These are phyloP conservation scores for Monilinia aucupariae DNA, from an alignment of 2,329 filamentous ascomycete species.

Conservation along the genomic window DNA sequence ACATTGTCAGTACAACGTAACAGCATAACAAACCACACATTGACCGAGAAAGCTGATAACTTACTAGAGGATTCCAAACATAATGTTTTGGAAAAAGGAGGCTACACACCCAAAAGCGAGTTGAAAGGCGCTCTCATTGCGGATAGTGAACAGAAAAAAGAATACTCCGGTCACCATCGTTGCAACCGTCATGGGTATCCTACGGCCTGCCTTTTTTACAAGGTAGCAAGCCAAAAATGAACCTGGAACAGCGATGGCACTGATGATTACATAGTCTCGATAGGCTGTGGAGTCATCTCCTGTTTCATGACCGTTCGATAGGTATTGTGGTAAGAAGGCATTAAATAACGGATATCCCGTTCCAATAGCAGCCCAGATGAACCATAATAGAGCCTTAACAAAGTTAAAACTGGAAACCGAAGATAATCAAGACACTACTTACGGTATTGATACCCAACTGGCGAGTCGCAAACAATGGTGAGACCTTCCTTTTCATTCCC, in stretches of 20 bases:
- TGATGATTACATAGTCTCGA: constrained; percentile 78
- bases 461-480: constrained; percentile 56
- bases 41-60: background rate
- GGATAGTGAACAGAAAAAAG: constrained; percentile 60
- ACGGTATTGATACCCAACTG: constrained; percentile 47
- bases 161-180: constrained; percentile 65
- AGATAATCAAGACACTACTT: background rate
- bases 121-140: constrained; percentile 51
- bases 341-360: constrained; percentile 88
- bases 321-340: constrained; percentile 82
- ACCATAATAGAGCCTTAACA: constrained; percentile 53
- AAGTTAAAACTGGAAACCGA: background rate
- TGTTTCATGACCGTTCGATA: constrained; percentile 50
- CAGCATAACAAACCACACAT: background rate
- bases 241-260: constrained; percentile 70
- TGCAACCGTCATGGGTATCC: constrained; percentile 63
- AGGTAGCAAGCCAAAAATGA: constrained; percentile 68
- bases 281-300: constrained; percentile 51
- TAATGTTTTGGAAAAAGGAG: constrained; percentile 69
- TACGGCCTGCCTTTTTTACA: constrained; percentile 66
- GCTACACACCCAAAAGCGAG: constrained; percentile 63
- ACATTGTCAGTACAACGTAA: background rate
- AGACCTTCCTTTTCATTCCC: constrained; percentile 55
- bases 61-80: constrained; percentile 67
- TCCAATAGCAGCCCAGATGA: constrained; percentile 76